A percentile compares a stretch with the other conserved stretches of the same genome.
phyloP scores from a whole-genome alignment of 805 yeast genomes.

The Debaryomyces hansenii region DNA sequence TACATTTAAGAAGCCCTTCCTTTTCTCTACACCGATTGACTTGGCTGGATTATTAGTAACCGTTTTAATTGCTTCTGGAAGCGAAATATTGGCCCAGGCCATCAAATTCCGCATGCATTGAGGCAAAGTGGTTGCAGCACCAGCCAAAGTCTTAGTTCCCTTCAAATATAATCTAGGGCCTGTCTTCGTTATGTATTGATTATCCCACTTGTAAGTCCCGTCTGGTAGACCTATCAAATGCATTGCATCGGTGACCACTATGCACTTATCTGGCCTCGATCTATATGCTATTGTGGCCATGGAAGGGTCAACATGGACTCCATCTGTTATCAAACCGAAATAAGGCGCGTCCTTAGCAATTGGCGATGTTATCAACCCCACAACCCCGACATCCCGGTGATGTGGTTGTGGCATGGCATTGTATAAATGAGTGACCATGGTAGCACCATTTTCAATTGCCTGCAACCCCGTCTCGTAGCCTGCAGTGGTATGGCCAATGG shows the following conservation, averaged over 20 bases:
- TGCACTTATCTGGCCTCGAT: slow-evolving; percentile 52
- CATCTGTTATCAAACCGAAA: slow-evolving; percentile 58
- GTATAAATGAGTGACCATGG: slow-evolving; percentile 61
- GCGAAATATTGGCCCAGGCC: slow-evolving; percentile 47
- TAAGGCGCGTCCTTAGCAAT: slow-evolving; percentile 37
- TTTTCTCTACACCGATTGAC: slow-evolving; percentile 42
- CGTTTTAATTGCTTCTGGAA: slow-evolving; percentile 55
- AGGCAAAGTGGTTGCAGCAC: slow-evolving; percentile 57
- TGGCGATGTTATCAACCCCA: slow-evolving; percentile 45
- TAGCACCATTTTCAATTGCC: slow-evolving; percentile 52
- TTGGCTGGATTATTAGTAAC: slow-evolving; percentile 56
- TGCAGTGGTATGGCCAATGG: slow-evolving; percentile 50
- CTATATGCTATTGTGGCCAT: slow-evolving; percentile 51
- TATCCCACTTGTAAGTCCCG: slow-evolving; percentile 56
- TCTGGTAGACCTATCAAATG: slow-evolving; percentile 55
- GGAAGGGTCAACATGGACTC: slow-evolving; percentile 59
- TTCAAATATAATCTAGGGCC: slow-evolving; percentile 48
- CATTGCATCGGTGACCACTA: slow-evolving; percentile 61
- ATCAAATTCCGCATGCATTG: slow-evolving; percentile 51
- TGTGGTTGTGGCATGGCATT: slow-evolving; percentile 66
- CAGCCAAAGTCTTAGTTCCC: slow-evolving; percentile 60
- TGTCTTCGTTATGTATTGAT: slow-evolving; percentile 46
- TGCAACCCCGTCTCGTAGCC: slow-evolving; percentile 36
- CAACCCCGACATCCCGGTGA: slow-evolving; percentile 57
- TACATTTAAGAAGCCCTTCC: slow-evolving; percentile 49